Percentiles rank a stretch among this genome's conserved stretches.
Conservation (phyloP, 495 filamentous ascomycete species). For the Baudoinia panamericana region DNA sequence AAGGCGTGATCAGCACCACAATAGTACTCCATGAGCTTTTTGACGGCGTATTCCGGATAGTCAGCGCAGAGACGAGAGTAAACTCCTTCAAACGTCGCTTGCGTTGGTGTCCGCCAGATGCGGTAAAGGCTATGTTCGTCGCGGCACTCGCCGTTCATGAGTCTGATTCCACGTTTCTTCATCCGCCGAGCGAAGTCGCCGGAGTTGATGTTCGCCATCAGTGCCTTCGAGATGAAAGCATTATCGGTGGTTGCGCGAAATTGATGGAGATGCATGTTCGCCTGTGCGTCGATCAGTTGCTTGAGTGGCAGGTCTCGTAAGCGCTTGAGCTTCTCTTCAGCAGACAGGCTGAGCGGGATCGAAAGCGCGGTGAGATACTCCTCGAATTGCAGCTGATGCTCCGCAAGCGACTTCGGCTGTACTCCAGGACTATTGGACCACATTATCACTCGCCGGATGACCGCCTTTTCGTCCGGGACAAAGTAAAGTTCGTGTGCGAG, state of each 20-base stretch:
- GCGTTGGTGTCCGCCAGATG: constrained; percentile 32
- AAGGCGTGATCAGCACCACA: constrained; percentile 29
- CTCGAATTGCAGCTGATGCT: constrained; percentile 44
- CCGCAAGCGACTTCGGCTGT: constrained; percentile 37
- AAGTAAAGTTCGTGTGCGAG: constrained; percentile 42
- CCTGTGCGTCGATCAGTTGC: constrained; percentile 32
- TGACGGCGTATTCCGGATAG: constrained; percentile 35
- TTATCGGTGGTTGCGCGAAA: constrained; percentile 43
- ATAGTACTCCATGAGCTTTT: constrained; percentile 34
- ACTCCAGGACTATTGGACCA: constrained; percentile 44
- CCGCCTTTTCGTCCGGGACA: constrained; percentile 27
- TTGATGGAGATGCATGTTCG: constrained; percentile 34
- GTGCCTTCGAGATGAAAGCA: constrained; percentile 33
- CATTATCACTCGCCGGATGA: constrained; percentile 39
- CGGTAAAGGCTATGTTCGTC: constrained; percentile 44
- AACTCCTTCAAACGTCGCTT: constrained; percentile 26
- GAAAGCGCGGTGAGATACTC: constrained; percentile 37
- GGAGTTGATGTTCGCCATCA: constrained; percentile 37
- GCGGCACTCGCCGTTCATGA: constrained; percentile 43
- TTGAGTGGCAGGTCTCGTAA: constrained; percentile 33
- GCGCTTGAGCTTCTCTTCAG: constrained; percentile 33
- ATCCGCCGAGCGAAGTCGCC: constrained; percentile 37
- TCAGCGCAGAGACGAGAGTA: constrained; percentile 39
- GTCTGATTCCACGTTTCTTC: constrained; percentile 32
- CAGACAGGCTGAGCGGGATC: constrained; percentile 33